phyloP scores from a whole-genome alignment of 2,329 filamentous ascomycete species.

The Colletotrichum sublineola region DNA sequence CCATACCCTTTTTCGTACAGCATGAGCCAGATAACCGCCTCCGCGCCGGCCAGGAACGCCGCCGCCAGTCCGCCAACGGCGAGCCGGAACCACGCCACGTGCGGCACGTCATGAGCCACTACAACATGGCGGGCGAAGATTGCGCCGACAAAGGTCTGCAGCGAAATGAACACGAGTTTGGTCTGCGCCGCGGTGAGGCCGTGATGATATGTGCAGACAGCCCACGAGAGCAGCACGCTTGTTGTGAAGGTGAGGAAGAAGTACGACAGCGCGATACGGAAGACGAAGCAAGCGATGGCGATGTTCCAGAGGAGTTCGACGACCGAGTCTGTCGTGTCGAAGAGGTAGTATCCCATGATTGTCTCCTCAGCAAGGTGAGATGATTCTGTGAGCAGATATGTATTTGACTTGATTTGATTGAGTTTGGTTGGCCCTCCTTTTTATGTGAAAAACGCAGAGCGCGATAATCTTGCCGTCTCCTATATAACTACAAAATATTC shows the following conservation, averaged over 20 bases:
- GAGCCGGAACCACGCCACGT: conserved; percentile 36
- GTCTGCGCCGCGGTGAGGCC: neutral
- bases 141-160: conserved; percentile 10
- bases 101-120: conserved; percentile 32
- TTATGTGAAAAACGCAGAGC: neutral
- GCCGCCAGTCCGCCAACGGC: conserved; percentile 33
- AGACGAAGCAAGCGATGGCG: conserved; percentile 52
- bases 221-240: conserved; percentile 40
- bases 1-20: conserved; percentile 6
- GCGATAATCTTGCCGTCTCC: neutral
- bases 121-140: conserved; percentile 32
- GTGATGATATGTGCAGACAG: conserved; percentile 14
- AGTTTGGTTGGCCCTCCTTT: neutral
- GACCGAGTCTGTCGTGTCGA: conserved; percentile 51
- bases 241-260: conserved; percentile 48
- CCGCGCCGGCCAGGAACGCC: conserved; percentile 8
- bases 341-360: conserved; percentile 42
- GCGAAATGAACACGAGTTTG: conserved; percentile 4
- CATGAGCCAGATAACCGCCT: conserved; percentile 1
- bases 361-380: neutral
- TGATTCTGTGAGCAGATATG: neutral
- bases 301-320: conserved; percentile 56
- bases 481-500: conserved; percentile 15
- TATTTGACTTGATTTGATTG: neutral
- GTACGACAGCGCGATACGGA: conserved; percentile 51